Evolutionary conservation across 2,329 filamentous ascomycete species (phyloP), one percentile per base, ranked within the genome.

Genomic region (Ophiostoma quercus): DNA sequence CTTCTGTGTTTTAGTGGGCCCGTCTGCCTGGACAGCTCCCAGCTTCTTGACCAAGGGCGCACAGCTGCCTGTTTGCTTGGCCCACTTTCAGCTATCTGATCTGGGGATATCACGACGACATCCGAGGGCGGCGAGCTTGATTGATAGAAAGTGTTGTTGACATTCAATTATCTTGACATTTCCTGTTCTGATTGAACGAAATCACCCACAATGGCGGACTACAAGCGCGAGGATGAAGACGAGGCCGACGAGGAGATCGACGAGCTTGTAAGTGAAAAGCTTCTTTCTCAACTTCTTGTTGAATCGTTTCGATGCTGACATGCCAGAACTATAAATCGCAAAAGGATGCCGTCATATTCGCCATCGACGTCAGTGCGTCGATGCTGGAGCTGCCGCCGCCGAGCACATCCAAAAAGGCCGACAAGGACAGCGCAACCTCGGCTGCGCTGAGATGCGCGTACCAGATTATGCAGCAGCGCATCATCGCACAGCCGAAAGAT

Each of bases 321-420:
- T 19, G 6, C 19, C 62, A 57, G 67, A 19, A n/a, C 79, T 99
- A 95, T 82, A 96, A 94, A 81, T 85, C 90, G 0, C 90, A 94
- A 77, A 97, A 97, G 81, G 95, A 99, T 88, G 95, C 95, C n/a
- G 87, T 98, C n/a, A 84, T 99, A 32, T 94, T 99, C 77, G 94
- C 93, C 16, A 97, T 99, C 75, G 91, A 98, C 75, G 85, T 98
- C 77, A 97, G 91, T 83, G 80, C 87, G 51, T 93, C 92, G 0
- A 99, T 98, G 94, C 82, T 98, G 73, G 82, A 82, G 74, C 82
- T 82, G 60, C 92, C 92, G 29, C 85, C 87, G 2, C 80, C 84
- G 2, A 84, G 84, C 7, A 85, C 88, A 67, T 96, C 92, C 80
- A 94, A 92, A 77, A 94, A 93, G 78, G 87, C 88, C 62, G 90